Conservation (phyloP, 176 grass and related monocot genomes). For the Carex pumila region DNA sequence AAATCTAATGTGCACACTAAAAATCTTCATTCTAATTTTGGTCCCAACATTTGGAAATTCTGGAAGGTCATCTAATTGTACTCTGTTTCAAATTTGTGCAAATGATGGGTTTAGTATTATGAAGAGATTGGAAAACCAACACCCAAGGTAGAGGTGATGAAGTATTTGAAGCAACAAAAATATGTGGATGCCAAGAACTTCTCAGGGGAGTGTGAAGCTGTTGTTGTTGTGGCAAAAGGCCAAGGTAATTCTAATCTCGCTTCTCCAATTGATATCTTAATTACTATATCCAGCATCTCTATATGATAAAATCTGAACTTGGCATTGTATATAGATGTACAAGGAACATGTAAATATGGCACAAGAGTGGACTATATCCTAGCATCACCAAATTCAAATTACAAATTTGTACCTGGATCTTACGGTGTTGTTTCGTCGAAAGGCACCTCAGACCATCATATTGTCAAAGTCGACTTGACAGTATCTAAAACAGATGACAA, state of each 20-base stretch:
- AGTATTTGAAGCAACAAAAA: conserved; percentile 66
- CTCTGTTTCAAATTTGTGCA: background rate
- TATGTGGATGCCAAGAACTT: conserved; percentile 90
- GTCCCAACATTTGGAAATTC: too few species aligned
- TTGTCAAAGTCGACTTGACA: conserved; percentile 65
- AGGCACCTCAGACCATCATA: conserved; percentile 81
- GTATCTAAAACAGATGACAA: conserved; percentile 19
- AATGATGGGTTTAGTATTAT: conserved; percentile 48
- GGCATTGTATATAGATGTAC: conserved; percentile 54
- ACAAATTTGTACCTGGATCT: conserved; percentile 73
- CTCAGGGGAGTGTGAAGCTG: conserved; percentile 89
- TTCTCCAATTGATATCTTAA: background rate
- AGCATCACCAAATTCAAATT: conserved; percentile 57
- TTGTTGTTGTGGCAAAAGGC: conserved; percentile 90
- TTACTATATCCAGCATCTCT: background rate
- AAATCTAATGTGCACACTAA: too few species aligned
- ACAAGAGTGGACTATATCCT: conserved; percentile 92
- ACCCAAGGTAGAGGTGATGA: conserved; percentile 93
- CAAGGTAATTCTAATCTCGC: conserved; percentile 45
- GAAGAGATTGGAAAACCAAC: conserved; percentile 97
- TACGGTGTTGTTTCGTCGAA: conserved; percentile 80
- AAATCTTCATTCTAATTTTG: too few species aligned
- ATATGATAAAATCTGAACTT: background rate
- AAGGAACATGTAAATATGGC: conserved; percentile 94
- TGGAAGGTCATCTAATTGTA: background rate